Evolutionary conservation across 2,329 filamentous ascomycete species (phyloP).

Genomic region (Geosmithia morbida): DNA sequence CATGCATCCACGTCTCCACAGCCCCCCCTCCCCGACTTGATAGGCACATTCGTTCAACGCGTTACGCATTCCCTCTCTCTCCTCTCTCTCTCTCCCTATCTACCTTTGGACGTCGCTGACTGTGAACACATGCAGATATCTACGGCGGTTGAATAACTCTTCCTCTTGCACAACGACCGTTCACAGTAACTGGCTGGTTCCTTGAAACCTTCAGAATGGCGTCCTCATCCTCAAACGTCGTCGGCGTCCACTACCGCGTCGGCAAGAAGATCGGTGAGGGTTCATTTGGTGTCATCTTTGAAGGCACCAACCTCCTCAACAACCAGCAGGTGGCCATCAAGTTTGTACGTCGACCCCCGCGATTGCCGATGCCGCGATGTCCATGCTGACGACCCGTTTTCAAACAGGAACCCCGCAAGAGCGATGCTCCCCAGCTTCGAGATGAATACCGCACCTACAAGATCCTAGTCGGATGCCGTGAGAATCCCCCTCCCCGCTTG

Average conservation of each 20-base stretch:
- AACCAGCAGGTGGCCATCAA: slow-evolving; percentile 99
- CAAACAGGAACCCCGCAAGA: slow-evolving; percentile 88
- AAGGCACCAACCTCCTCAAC: slow-evolving; percentile 96
- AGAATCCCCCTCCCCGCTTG: slow-evolving; percentile 25
- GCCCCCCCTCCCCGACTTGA: not conserved
- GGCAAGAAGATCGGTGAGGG: slow-evolving; percentile 99
- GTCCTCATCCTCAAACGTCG: slow-evolving; percentile 87
- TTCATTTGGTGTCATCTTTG: slow-evolving; percentile 96
- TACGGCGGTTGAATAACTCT: not conserved
- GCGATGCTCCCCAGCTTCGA: slow-evolving; percentile 90
- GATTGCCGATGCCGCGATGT: not conserved
- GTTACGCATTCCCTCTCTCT: not conserved
- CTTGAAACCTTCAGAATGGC: slow-evolving; percentile 42
- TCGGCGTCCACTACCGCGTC: slow-evolving; percentile 96
- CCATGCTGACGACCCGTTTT: slow-evolving; percentile 3
- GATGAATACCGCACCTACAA: slow-evolving; percentile 99
- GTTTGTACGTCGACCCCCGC: slow-evolving; percentile 53
- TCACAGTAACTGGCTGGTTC: not conserved
- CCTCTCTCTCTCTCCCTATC: not conserved
- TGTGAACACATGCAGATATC: not conserved
- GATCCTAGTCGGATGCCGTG: slow-evolving; percentile 97
- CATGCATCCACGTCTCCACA: not conserved
- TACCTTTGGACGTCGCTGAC: not conserved
- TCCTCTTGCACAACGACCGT: not conserved
- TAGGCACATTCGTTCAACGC: not conserved